A percentile compares a stretch with the other conserved stretches of the same genome.
Evolutionary conservation across 2,329 filamentous ascomycete genomes (phyloP).

Genomic region (Tolypocladium nubicola): DNA sequence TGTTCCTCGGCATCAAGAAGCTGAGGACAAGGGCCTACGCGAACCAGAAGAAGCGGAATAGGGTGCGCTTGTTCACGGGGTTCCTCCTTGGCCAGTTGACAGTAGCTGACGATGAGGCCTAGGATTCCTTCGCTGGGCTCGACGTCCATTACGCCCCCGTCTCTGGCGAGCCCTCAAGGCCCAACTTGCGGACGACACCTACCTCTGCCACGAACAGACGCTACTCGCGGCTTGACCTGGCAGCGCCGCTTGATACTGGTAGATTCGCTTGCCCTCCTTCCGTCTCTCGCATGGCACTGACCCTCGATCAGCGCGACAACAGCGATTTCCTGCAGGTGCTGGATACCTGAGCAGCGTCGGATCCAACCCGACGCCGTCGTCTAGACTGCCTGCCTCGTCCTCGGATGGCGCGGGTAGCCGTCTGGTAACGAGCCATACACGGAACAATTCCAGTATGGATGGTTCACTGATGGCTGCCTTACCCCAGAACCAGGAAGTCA

Average conservation of each 20-base stretch:
- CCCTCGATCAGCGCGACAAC: conserved; percentile 33
- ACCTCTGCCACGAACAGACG: conserved; percentile 38
- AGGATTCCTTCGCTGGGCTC: conserved; percentile 78
- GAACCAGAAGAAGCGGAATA: conserved; percentile 73
- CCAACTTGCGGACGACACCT: conserved; percentile 39
- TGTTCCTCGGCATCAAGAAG: conserved; percentile 79
- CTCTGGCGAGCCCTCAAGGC: conserved; percentile 37
- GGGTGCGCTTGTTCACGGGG: conserved; percentile 43
- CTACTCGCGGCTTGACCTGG: conserved; percentile 50
- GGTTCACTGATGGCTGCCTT: conserved; percentile 77
- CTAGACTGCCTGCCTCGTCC: conserved; percentile 48
- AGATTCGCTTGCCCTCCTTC: conserved; percentile 30
- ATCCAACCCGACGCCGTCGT: conserved; percentile 31
- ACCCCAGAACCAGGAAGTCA: conserved; percentile 77
- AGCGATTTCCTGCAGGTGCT: conserved; percentile 47
- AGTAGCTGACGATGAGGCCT: not conserved
- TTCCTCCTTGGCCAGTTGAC: not conserved
- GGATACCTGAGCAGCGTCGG: conserved; percentile 37
- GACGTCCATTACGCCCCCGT: conserved; percentile 48
- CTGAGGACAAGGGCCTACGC: conserved; percentile 66
- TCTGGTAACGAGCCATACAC: conserved; percentile 57
- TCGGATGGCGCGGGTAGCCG: conserved; percentile 53
- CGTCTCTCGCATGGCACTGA: conserved; percentile 46
- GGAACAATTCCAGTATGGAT: conserved; percentile 77
- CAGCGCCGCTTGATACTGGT: conserved; percentile 29